Conservation (phyloP, 2,329 filamentous ascomycete species). For the Aspergillus jensenii region DNA sequence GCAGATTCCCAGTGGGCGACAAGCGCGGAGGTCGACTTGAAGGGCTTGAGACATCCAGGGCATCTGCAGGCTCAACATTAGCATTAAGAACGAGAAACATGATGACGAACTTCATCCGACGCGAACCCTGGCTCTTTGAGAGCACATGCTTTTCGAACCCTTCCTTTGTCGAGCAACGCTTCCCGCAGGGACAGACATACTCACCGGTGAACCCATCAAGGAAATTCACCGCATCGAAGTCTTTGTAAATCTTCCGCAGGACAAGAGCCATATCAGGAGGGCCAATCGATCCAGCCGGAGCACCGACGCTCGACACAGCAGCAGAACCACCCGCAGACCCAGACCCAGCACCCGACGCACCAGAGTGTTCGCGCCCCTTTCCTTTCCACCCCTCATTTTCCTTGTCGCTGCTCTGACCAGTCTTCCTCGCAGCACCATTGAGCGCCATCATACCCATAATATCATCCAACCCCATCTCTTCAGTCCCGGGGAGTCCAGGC, state of each 20-base stretch:
- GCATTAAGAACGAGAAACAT: background rate
- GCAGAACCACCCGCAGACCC: background rate
- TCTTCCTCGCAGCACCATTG: conserved; percentile 3
- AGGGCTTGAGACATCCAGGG: conserved; percentile 39
- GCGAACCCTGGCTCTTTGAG: conserved; percentile 17
- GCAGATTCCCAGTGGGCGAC: conserved; percentile 43
- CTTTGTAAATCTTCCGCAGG: conserved; percentile 14
- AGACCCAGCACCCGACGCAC: background rate
- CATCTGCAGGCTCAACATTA: conserved; percentile 28
- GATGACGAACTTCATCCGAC: conserved; percentile 4
- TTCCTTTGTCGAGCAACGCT: conserved; percentile 21
- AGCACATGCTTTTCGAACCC: conserved; percentile 36
- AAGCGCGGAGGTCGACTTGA: conserved; percentile 38
- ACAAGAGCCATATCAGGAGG: conserved; percentile 10
- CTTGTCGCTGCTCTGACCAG: background rate
- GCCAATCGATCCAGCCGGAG: background rate
- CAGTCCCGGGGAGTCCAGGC: conserved; percentile 14
- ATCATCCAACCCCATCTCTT: background rate
- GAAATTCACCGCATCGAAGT: conserved; percentile 32
- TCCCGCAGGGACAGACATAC: conserved; percentile 38
- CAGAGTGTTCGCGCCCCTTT: background rate
- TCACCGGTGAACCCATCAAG: conserved; percentile 28
- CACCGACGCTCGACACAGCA: background rate
- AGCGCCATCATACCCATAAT: conserved; percentile 24
- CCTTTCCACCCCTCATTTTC: conserved; percentile 4